These are phyloP conservation scores for Kokia cookei DNA, from an alignment of 441 rosid genomes.

Conservation along the genomic window DNA sequence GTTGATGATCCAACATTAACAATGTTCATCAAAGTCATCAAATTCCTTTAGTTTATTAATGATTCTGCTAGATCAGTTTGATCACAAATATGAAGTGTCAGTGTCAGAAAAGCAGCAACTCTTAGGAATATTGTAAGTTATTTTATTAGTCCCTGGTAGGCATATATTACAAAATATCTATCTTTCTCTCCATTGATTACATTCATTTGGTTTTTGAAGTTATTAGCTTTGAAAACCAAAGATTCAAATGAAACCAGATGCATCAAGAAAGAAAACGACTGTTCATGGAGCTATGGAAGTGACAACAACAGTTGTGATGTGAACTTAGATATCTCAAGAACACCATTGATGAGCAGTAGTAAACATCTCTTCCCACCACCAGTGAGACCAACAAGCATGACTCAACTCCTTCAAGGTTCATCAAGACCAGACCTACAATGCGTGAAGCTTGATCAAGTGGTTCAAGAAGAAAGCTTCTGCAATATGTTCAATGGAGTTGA, in stretches of 20 bases:
- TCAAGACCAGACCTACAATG: conserved; percentile 47
- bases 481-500: conserved; percentile 75
- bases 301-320: conserved; percentile 61
- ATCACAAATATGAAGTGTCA: conserved; percentile 20
- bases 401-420: conserved; percentile 46
- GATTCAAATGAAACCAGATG: conserved; percentile 35
- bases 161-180: conserved; percentile 4
- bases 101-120: conserved; percentile 16
- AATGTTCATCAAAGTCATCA: conserved; percentile 23
- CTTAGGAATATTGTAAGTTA: conserved; percentile 9
- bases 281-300: conserved; percentile 82
- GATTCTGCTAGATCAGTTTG: conserved; percentile 9
- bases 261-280: conserved; percentile 58
- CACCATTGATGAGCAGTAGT: conserved; percentile 33
- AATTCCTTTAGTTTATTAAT: conserved; percentile 12
- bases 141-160: conserved; percentile 3
- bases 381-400: conserved; percentile 41
- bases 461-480: conserved; percentile 68
- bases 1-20: conserved; percentile 30
- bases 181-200: conserved; percentile 2
- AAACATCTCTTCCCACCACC: conserved; percentile 50
- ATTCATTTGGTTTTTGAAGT: conserved; percentile 27
- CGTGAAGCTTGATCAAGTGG: conserved; percentile 41
- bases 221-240: conserved; percentile 49
- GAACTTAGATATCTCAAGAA: conserved; percentile 49